phyloP scores from a whole-genome alignment of 2,329 filamentous ascomycete species.

The Claviceps sorghi region DNA sequence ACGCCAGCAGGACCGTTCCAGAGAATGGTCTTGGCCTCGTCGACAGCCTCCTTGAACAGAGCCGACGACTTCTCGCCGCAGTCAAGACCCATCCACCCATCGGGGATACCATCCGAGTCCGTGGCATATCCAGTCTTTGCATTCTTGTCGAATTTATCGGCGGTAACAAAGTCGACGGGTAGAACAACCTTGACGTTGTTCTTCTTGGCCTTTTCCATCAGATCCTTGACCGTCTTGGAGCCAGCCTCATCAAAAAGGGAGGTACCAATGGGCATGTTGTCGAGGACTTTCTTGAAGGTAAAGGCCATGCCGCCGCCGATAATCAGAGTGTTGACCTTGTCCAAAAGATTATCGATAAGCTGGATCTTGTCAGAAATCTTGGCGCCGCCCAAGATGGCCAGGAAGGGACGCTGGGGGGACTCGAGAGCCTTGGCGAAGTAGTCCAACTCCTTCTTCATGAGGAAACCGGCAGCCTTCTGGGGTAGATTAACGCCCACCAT shows the following conservation, averaged over 20 bases:
- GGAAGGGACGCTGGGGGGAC: slow-evolving; percentile 84
- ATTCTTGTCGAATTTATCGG: slow-evolving; percentile 83
- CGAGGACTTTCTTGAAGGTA: slow-evolving; percentile 99
- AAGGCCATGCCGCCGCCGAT: slow-evolving; percentile 98
- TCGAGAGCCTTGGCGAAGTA: slow-evolving; percentile 98
- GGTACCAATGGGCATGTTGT: slow-evolving; percentile 77
- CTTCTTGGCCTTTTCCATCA: slow-evolving; percentile 92
- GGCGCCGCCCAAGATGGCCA: slow-evolving; percentile 93
- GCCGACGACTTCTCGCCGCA: slow-evolving; percentile 79
- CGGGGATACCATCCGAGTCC: slow-evolving; percentile 78
- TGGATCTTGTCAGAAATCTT: slow-evolving; percentile 99
- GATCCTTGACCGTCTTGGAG: slow-evolving; percentile 72
- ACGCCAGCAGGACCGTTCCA: slow-evolving; percentile 98
- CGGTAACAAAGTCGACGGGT: slow-evolving; percentile 88
- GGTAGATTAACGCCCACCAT: slow-evolving; percentile 96
- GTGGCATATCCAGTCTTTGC: slow-evolving; percentile 70
- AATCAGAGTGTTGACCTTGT: slow-evolving; percentile 94
- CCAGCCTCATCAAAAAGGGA: slow-evolving; percentile 89
- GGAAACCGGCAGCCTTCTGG: slow-evolving; percentile 93
- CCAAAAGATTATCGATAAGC: slow-evolving; percentile 95
- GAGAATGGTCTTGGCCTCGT: slow-evolving; percentile 84
- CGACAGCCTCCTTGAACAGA: slow-evolving; percentile 78
- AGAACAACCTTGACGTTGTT: slow-evolving; percentile 92
- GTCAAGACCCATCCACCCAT: slow-evolving; percentile 97
- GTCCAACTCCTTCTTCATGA: slow-evolving; percentile 99